Evolutionary conservation across 805 yeast species (phyloP).

Genomic region (Metschnikowia sp.): DNA sequence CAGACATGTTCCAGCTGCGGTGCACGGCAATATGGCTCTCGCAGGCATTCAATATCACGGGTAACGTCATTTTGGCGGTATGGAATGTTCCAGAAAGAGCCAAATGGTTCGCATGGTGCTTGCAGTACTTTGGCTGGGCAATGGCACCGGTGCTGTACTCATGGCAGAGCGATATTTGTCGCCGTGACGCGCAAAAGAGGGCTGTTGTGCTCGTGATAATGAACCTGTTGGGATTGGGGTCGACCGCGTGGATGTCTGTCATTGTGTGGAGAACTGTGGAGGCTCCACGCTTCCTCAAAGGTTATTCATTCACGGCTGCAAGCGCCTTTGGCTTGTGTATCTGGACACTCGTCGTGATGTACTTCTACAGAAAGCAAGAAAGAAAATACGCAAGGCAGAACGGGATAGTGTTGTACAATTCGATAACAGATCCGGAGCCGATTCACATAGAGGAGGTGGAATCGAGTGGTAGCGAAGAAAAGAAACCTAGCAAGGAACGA

Average conservation of each 20-base stretch:
- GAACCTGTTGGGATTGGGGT: slow-evolving; percentile 51
- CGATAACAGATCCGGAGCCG: slow-evolving; percentile 20
- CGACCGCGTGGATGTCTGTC: slow-evolving; percentile 49
- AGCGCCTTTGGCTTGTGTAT: slow-evolving; percentile 44
- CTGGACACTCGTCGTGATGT: slow-evolving; percentile 53
- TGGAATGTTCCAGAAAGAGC: slow-evolving; percentile 57
- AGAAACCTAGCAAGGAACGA: neutral
- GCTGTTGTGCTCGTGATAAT: slow-evolving; percentile 55
- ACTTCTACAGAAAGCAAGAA: slow-evolving; percentile 39
- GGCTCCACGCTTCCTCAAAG: slow-evolving; percentile 53
- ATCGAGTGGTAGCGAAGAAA: neutral
- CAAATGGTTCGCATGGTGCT: slow-evolving; percentile 62
- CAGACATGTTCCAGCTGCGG: slow-evolving; percentile 37
- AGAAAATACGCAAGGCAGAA: slow-evolving; percentile 31
- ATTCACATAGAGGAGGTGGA: slow-evolving; percentile 8
- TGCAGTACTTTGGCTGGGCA: slow-evolving; percentile 60
- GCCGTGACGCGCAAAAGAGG: slow-evolving; percentile 55
- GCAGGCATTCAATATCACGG: slow-evolving; percentile 51
- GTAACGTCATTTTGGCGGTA: slow-evolving; percentile 52
- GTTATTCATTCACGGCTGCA: slow-evolving; percentile 48
- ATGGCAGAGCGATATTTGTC: slow-evolving; percentile 53
- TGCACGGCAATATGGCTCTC: slow-evolving; percentile 55
- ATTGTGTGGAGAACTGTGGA: slow-evolving; percentile 55
- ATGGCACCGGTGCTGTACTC: slow-evolving; percentile 61
- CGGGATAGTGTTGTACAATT: slow-evolving; percentile 33